These are phyloP conservation scores for Dissophora globulifera DNA, from an alignment of 192 early-diverging fungal species.

Conservation along the genomic window DNA sequence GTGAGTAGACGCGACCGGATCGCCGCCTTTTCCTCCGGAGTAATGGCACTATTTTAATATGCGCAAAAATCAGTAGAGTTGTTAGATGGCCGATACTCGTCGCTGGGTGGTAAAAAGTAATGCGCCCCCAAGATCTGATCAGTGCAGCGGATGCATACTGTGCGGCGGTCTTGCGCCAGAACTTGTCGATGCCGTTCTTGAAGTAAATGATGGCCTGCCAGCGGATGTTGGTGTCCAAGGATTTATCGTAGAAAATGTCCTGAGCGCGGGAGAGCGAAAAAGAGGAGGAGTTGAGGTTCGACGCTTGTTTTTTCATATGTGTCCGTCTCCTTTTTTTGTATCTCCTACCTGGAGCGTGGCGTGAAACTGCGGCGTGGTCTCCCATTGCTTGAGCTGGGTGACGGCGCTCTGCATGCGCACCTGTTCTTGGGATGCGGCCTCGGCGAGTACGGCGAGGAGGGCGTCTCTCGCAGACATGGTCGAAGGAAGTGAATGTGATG, in stretches of 20 bases:
- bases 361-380: constrained; percentile 77
- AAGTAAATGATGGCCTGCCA: constrained; percentile 82
- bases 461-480: constrained; percentile 56
- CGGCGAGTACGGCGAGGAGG: constrained; percentile 61
- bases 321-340: background rate
- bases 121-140: no score
- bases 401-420: constrained; percentile 71
- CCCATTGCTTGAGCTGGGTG: constrained; percentile 75
- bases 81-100: no score
- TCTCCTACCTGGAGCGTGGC: constrained; percentile 69
- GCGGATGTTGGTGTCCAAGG: constrained; percentile 71
- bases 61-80: no score
- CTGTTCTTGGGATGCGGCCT: constrained; percentile 77
- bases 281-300: constrained; percentile 3
- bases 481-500: background rate
- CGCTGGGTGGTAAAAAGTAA: no score
- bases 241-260: constrained; percentile 81
- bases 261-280: constrained; percentile 16
- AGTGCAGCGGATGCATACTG: constrained; percentile 64
- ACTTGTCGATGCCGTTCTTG: constrained; percentile 93
- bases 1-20: constrained; percentile 73
- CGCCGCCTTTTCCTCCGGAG: constrained; percentile 73
- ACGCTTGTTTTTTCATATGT: no score
- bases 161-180: constrained; percentile 84
- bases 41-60: constrained; percentile 69